Evolutionary conservation across 2,329 filamentous ascomycete species (phyloP).

Genomic region (Apiospora hydei): DNA sequence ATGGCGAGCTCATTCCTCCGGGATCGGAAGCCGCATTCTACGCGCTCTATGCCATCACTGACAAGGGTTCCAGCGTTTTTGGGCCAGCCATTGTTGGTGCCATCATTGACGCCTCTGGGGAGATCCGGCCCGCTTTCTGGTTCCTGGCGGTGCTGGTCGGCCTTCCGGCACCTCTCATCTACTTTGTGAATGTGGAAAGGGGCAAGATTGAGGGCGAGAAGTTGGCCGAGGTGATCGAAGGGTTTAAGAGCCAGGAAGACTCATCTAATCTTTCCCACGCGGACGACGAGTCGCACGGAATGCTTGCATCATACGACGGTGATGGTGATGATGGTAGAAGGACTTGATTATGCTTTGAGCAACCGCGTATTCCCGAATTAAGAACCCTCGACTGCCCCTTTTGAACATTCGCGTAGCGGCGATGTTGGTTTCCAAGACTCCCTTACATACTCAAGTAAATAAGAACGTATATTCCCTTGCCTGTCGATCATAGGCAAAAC

Average conservation of each 20-base stretch:
- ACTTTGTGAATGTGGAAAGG: conserved; percentile 83
- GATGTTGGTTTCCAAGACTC: background rate
- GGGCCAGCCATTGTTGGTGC: conserved; percentile 92
- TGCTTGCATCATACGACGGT: conserved; percentile 45
- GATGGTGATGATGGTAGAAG: conserved; percentile 34
- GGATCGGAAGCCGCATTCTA: conserved; percentile 97
- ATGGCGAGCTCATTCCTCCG: conserved; percentile 90
- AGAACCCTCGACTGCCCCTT: background rate
- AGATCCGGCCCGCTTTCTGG: conserved; percentile 88
- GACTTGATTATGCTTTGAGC: background rate
- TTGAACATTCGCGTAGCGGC: background rate
- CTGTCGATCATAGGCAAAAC: background rate
- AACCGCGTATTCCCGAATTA: background rate
- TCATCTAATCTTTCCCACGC: conserved; percentile 30
- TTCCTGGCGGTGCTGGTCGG: conserved; percentile 88
- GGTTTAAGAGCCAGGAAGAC: conserved; percentile 48
- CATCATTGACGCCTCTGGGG: conserved; percentile 85
- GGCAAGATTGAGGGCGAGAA: conserved; percentile 73
- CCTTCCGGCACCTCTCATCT: conserved; percentile 83
- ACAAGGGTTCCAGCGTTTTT: conserved; percentile 94
- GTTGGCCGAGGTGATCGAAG: conserved; percentile 67
- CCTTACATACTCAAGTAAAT: background rate
- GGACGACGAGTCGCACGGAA: conserved; percentile 43
- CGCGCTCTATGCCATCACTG: conserved; percentile 94
- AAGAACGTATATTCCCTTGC: background rate